phyloP scores from a whole-genome alignment of 495 filamentous ascomycete genomes.

The Jackrogersella multiformis region DNA sequence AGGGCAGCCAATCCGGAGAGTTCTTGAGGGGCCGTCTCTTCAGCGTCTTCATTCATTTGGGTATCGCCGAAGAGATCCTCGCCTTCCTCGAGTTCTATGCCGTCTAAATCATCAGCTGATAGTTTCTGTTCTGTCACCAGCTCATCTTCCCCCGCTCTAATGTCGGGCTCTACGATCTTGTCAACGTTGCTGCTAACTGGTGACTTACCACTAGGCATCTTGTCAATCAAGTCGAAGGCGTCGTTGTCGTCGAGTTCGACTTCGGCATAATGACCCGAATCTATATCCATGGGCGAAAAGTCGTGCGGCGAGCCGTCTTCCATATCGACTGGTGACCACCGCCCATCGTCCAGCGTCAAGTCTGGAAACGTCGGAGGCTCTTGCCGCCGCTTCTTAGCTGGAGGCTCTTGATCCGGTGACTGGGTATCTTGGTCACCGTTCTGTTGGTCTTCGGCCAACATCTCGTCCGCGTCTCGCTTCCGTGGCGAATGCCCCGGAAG shows the following conservation, averaged over 20 bases:
- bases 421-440: not conserved
- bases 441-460: not conserved
- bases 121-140: too few relatives aligned
- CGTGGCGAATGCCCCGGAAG: not conserved
- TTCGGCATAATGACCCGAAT: not conserved
- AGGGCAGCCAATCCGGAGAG: conserved; percentile 5
- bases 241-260: not conserved
- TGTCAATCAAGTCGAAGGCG: conserved; percentile 1
- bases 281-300: not conserved
- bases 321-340: not conserved
- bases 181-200: not conserved
- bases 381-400: conserved; percentile 1
- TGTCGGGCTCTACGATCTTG: not conserved
- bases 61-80: not conserved
- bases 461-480: conserved; percentile 12
- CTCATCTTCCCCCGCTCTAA: too few relatives aligned
- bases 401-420: not conserved
- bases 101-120: too few relatives aligned
- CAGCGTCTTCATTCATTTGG: not conserved
- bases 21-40: not conserved
- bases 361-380: not conserved
- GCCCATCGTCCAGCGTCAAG: not conserved
- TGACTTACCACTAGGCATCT: conserved; percentile 6
- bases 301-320: not conserved
- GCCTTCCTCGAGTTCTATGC: not conserved